Evolutionary conservation across 768 basidiomycete genomes (phyloP).

Genomic region (Mrakia gelida): DNA sequence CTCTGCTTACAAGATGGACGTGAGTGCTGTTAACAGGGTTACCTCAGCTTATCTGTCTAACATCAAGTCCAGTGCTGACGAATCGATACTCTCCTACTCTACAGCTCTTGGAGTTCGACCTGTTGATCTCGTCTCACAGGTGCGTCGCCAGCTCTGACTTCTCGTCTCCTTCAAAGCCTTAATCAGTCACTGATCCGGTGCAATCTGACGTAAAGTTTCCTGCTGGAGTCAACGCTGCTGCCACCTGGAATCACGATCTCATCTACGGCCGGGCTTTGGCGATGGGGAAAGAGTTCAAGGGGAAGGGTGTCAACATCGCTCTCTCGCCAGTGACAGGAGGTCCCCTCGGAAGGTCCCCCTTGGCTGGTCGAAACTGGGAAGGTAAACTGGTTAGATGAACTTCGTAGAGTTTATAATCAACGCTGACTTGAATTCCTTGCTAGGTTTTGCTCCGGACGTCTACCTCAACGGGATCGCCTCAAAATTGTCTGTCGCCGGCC

Average conservation of each 20-base stretch:
- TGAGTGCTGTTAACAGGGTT: slow-evolving; percentile 1
- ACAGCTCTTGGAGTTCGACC: slow-evolving; percentile 12
- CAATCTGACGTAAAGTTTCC: slow-evolving; percentile 4
- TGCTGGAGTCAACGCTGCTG: slow-evolving; percentile 25
- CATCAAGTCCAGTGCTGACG: neutral
- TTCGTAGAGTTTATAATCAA: neutral
- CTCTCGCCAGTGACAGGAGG: slow-evolving; percentile 46
- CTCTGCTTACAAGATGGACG: slow-evolving; percentile 27
- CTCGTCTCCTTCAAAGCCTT: neutral
- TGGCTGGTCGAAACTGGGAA: slow-evolving; percentile 33
- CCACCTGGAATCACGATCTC: slow-evolving; percentile 30
- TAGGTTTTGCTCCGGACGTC: slow-evolving; percentile 31
- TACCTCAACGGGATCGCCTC: slow-evolving; percentile 36
- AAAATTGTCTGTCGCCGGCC: slow-evolving; percentile 31
- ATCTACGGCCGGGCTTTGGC: slow-evolving; percentile 69
- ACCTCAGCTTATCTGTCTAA: neutral
- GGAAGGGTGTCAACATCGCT: slow-evolving; percentile 77
- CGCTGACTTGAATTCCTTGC: neutral
- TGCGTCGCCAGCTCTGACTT: neutral
- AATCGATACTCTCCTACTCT: neutral
- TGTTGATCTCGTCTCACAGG: slow-evolving; percentile 21
- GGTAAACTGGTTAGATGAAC: neutral
- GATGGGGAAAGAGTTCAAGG: slow-evolving; percentile 76
- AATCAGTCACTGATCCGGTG: neutral
- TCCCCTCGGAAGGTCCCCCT: slow-evolving; percentile 31